Conservation (phyloP, 768 basidiomycete genomes). For the Boletus barrowsii region DNA sequence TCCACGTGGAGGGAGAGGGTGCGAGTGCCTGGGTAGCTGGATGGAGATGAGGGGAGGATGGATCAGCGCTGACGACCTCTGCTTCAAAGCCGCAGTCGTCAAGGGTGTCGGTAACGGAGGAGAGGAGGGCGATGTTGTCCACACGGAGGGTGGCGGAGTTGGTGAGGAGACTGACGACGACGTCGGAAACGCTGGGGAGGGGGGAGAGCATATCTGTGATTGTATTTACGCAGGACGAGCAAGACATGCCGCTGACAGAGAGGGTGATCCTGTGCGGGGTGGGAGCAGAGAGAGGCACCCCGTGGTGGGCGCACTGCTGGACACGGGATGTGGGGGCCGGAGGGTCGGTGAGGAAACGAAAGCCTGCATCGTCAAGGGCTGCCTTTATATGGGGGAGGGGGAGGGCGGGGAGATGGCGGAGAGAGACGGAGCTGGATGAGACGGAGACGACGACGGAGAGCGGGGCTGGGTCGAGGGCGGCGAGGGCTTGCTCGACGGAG, state of each 20-base stretch:
- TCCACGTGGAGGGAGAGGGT: slow-evolving; percentile 54
- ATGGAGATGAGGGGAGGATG: slow-evolving; percentile 5
- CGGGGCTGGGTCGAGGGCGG: slow-evolving; percentile 38
- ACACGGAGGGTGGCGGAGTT: slow-evolving; percentile 53
- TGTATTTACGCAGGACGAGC: slow-evolving; percentile 58
- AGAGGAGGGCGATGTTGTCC: slow-evolving; percentile 32
- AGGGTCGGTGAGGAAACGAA: slow-evolving; percentile 33
- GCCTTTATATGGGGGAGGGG: slow-evolving; percentile 29
- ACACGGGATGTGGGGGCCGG: slow-evolving; percentile 19
- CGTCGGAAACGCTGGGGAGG: slow-evolving; percentile 49
- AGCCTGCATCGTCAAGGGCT: slow-evolving; percentile 45
- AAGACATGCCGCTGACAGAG: slow-evolving; percentile 76
- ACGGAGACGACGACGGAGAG: slow-evolving; percentile 43
- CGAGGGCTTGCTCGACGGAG: slow-evolving; percentile 43
- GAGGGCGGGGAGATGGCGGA: slow-evolving; percentile 36
- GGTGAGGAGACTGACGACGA: slow-evolving; percentile 57
- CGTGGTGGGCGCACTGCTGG: slow-evolving; percentile 32
- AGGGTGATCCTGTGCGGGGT: slow-evolving; percentile 41
- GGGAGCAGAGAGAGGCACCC: too few species aligned
- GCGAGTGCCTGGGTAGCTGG: slow-evolving; percentile 26
- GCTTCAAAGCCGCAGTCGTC: slow-evolving; percentile 49
- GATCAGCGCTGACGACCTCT: slow-evolving; percentile 37
- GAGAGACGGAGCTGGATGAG: slow-evolving; percentile 41
- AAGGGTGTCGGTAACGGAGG: slow-evolving; percentile 38
- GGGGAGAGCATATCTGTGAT: slow-evolving; percentile 50